Base-by-base conservation (phyloP, 75 land plant genomes). In the Pseudotsuga menziesii region DNA sequence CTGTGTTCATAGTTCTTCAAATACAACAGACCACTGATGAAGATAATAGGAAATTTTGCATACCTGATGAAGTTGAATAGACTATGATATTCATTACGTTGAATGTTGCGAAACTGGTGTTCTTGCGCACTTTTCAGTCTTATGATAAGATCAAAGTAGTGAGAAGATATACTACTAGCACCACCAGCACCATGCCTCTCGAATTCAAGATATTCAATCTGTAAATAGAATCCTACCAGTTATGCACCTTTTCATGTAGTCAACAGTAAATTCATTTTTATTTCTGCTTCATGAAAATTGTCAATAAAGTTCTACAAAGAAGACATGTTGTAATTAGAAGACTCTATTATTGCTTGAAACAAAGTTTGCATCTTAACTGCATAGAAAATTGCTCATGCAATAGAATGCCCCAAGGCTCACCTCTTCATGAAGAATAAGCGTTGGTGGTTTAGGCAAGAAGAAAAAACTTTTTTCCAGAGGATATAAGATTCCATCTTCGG, bases 111-210 rank as follows among this genome's bases (percentile, higher is more conserved):
- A 44, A 85, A 85, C 44, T 82, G 87, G 73, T 85, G 87, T 62
- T 85, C 87, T 23, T 85, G 87, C 56, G 82, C 87, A 32, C 84
- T 79, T 80, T 85, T 85, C 12, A 85, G 67, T 48, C 82, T 84
- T 48, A 85, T 79, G 16, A 85, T 76, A 17, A 85, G 85, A 76
- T 85, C 87, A 77, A 85, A 85, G 44, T 85, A 81, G 56, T 85
- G 83, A 26, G 87, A 85, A 1, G 87, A 82, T 20, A 85, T 85
- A 79, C 85, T 82, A 73, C 84, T 85, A 16, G 86, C 80, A 15
- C 86, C 86, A 17, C 80, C 87, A 56, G 85, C 82, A 22, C 87
- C 87, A 82, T 85, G 87, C 76, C 87, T 83, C 74, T 85, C 87
- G 62, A 85, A 85, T 78, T 85, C 87, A 63, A 85, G 56, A 67